A percentile compares a stretch with the other conserved stretches of the same genome.
Evolutionary conservation across 2,329 filamentous ascomycete species (phyloP).

Genomic region (Aspergillus sp.): DNA sequence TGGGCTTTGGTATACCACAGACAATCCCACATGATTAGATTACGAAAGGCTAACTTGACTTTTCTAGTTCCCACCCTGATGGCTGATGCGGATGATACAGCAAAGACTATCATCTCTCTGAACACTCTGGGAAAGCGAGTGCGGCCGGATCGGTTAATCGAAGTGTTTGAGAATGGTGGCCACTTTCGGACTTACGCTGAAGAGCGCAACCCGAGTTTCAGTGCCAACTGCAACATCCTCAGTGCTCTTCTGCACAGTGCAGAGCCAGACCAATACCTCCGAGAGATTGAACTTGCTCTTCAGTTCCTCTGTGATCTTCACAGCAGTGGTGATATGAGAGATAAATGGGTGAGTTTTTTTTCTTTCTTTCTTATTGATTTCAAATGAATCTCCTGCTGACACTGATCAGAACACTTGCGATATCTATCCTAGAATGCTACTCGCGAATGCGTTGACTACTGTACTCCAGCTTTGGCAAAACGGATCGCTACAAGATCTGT

Average conservation of each 20-base stretch:
- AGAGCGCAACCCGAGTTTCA: not conserved
- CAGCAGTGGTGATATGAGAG: not conserved
- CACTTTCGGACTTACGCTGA: constrained; percentile 2
- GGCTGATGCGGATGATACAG: constrained; percentile 3
- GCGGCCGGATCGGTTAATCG: not conserved
- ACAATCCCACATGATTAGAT: not conserved
- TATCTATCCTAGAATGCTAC: constrained; percentile 2
- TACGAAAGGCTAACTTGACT: not conserved
- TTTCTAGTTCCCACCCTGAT: not conserved
- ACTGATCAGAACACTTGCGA: not conserved
- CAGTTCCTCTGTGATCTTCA: constrained; percentile 1
- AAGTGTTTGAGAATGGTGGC: not conserved
- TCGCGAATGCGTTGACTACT: not conserved
- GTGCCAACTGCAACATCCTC: constrained; percentile 2
- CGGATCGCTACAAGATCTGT: not conserved
- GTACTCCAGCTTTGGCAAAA: not conserved
- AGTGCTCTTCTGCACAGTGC: not conserved
- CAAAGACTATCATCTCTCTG: not conserved
- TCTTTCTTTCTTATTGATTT: not conserved
- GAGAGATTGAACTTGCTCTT: constrained; percentile 1
- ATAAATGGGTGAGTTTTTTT: constrained; percentile 3
- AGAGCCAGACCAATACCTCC: not conserved
- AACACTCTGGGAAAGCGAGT: not conserved
- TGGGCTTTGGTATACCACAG: not conserved
- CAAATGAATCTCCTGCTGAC: not conserved